A percentile compares a stretch with the other conserved stretches of the same genome.
phyloP scores from a whole-genome alignment of 306 rosid species.

The Rosa lucieae region DNA sequence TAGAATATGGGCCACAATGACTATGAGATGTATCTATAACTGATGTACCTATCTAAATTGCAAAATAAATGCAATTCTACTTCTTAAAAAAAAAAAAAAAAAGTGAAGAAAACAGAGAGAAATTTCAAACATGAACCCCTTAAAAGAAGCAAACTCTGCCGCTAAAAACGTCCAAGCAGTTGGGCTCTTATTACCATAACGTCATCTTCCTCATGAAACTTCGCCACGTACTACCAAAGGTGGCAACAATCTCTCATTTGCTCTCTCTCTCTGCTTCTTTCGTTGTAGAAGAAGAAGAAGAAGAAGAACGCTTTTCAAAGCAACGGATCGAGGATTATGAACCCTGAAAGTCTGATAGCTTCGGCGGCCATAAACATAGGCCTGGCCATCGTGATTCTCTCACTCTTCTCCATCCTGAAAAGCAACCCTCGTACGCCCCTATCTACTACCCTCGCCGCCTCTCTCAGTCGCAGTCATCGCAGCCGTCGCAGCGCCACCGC shows the following conservation, averaged over 20 bases:
- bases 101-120: too few relatives aligned
- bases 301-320: background rate
- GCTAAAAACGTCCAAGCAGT: constrained; percentile 6
- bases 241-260: constrained; percentile 3
- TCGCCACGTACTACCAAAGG: constrained; percentile 49
- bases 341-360: too few relatives aligned
- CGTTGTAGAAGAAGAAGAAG: background rate
- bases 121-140: constrained; percentile 4
- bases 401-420: constrained; percentile 82
- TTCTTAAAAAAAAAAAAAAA: too few relatives aligned
- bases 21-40: too few relatives aligned
- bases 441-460: constrained; percentile 76
- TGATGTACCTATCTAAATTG: too few relatives aligned
- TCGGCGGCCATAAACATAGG: constrained; percentile 75
- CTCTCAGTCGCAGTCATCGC: constrained; percentile 30
- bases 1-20: too few relatives aligned
- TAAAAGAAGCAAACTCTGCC: constrained; percentile 11
- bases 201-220: constrained; percentile 5
- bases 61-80: too few relatives aligned
- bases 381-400: constrained; percentile 56
- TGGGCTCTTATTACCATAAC: background rate
- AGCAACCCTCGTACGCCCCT: constrained; percentile 62
- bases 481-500: constrained; percentile 8
- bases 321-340: too few relatives aligned
- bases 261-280: background rate